Conservation (phyloP, 768 basidiomycete genomes). For the Hypsizygus marmoreus region DNA sequence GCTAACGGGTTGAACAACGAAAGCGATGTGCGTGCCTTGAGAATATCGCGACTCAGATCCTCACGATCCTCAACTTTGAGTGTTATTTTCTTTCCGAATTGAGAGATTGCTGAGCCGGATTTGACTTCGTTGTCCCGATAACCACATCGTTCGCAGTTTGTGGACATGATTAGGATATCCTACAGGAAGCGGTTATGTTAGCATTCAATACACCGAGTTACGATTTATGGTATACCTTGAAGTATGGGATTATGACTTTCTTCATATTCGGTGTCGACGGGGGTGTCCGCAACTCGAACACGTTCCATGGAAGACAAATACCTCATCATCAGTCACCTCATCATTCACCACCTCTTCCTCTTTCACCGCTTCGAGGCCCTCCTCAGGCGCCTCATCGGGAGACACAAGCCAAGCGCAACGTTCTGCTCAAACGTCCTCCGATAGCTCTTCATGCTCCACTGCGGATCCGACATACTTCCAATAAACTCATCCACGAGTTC, state of each 20-base stretch:
- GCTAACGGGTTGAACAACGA: background rate
- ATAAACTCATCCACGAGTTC: slow-evolving; percentile 95
- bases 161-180: slow-evolving; percentile 86
- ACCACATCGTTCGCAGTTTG: slow-evolving; percentile 93
- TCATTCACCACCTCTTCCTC: slow-evolving; percentile 22
- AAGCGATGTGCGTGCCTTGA: slow-evolving; percentile 64
- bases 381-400: slow-evolving; percentile 38
- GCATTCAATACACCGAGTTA: background rate
- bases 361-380: background rate
- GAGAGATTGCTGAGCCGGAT: slow-evolving; percentile 87
- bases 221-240: slow-evolving; percentile 63
- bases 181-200: slow-evolving; percentile 44
- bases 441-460: slow-evolving; percentile 89
- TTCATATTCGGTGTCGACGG: slow-evolving; percentile 90
- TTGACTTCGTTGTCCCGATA: slow-evolving; percentile 99
- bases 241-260: slow-evolving; percentile 94
- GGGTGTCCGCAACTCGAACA: slow-evolving; percentile 89
- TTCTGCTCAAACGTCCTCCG: slow-evolving; percentile 81
- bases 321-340: slow-evolving; percentile 71
- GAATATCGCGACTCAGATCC: slow-evolving; percentile 88
- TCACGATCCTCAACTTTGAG: slow-evolving; percentile 91
- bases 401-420: slow-evolving; percentile 72
- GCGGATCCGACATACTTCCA: slow-evolving; percentile 85
- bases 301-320: slow-evolving; percentile 70
- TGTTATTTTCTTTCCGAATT: slow-evolving; percentile 82